Conservation (phyloP, 257 asterid genomes). For the Solanum commersonii region DNA sequence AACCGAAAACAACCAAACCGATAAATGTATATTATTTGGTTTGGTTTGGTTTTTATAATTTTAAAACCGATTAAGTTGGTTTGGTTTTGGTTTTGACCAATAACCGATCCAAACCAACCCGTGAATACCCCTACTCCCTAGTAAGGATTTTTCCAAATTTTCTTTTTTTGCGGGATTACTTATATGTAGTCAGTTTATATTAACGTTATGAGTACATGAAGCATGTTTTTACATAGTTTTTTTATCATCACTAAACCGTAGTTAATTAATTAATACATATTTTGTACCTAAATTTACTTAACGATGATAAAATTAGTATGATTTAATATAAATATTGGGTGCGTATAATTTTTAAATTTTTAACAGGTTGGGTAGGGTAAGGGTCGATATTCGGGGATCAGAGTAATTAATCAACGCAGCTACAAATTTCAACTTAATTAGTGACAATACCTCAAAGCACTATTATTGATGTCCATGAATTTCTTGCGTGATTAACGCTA, state of each 20-base stretch:
- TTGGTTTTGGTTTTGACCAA: no score
- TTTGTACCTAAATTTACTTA: neutral
- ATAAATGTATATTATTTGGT: no score
- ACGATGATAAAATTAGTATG: neutral
- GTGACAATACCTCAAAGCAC: neutral
- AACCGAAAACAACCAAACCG: no score
- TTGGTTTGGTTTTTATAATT: no score
- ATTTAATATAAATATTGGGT: neutral
- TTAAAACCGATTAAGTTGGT: no score
- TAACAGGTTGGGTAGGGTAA: neutral
- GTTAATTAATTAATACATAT: neutral
- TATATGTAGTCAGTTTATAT: neutral
- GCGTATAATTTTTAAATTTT: neutral
- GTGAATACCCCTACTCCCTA: no score
- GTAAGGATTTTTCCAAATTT: no score
- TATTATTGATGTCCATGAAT: neutral
- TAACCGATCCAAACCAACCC: no score
- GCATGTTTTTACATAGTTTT: neutral
- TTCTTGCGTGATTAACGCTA: neutral
- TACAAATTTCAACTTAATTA: neutral
- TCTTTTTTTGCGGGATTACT: neutral
- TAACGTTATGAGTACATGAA: neutral
- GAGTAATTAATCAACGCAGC: neutral
- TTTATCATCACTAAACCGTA: neutral
- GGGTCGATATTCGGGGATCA: no score